Evolutionary conservation across 169 alveolate genomes (phyloP).

Genomic region (Eimeria necatrix): DNA sequence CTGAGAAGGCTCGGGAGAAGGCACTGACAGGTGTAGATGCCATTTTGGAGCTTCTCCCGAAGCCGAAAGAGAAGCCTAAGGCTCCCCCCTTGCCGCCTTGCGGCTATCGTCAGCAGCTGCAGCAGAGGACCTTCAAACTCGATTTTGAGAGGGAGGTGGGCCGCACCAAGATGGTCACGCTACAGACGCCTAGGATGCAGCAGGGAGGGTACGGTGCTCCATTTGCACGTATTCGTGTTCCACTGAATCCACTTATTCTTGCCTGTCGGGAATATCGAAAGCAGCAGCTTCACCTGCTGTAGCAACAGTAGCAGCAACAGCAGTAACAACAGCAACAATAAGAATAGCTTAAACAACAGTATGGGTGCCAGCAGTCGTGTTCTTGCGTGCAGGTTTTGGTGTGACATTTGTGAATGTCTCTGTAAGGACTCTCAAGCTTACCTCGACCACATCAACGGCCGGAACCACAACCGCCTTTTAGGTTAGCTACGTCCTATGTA

Average conservation of each 20-base stretch:
- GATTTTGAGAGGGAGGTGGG: slow-evolving; percentile 90
- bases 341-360: not conserved
- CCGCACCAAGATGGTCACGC: slow-evolving; percentile 86
- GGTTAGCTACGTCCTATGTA: slow-evolving; percentile 83
- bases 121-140: slow-evolving; percentile 86
- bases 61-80: slow-evolving; percentile 70
- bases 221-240: not conserved
- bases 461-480: slow-evolving; percentile 93
- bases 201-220: slow-evolving; percentile 89
- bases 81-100: slow-evolving; percentile 76
- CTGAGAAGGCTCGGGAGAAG: slow-evolving; percentile 70
- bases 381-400: slow-evolving; percentile 82
- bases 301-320: not conserved
- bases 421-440: slow-evolving; percentile 94
- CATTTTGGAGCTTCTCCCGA: slow-evolving; percentile 60
- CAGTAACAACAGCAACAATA: not conserved
- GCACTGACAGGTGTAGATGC: slow-evolving; percentile 66
- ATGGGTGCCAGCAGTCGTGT: not conserved
- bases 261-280: not conserved
- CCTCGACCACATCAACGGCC: slow-evolving; percentile 96
- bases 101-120: slow-evolving; percentile 84
- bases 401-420: slow-evolving; percentile 92
- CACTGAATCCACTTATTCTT: not conserved
- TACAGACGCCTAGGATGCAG: slow-evolving; percentile 90
- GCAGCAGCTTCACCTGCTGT: not conserved